Evolutionary conservation across 2,329 filamentous ascomycete genomes (phyloP), one percentile per base, ranked within the genome.

Genomic region (Periconia macrospinosa): DNA sequence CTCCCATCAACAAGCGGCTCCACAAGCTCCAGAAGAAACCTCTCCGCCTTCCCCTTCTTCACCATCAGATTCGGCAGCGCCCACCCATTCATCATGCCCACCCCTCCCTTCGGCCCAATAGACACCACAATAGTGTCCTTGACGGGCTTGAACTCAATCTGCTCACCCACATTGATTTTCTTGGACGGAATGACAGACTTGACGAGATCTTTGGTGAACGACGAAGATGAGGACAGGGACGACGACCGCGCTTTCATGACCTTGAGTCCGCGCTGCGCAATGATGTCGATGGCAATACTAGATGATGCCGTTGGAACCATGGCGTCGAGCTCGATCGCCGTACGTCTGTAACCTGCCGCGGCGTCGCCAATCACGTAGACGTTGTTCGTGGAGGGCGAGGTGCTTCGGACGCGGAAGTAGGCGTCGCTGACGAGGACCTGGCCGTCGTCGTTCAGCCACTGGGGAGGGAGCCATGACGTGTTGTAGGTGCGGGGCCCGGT

Each of bases 351-450:
- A 50, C 74, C 57, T 11, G 52, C 48, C 9, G 69, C 71, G 17
- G 71, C 68, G 53, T 75, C 71, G 30, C 71, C 73, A 37, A 75
- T 49, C 41, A 65, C 66, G 57, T 71, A 75, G 45, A 73, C 64
- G 20, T 68, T 52, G 30, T 48, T 27, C 8, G 30, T 33, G 27
- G 43, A 30, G 43, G 33, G 11, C 3, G 33, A 37, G 37, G 50
- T 65, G 18, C 33, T 57, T 37, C 63, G 45, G 30, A 59, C 60
- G 35, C 69, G 66, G 55, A 72, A 59, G 15, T 59, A 63, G 18
- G 41, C 41, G 15, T 52, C 47, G 45, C 68, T 57, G 7, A 61
- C 69, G 15, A 45, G 45, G 43, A 74, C 58, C 46, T 68, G 67
- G n/a, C 67, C 65, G 2, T 55, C 49, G 3, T 48, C 53, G 50